Conservation (phyloP, 2,329 filamentous ascomycete genomes). For the Zalaria sp. region DNA sequence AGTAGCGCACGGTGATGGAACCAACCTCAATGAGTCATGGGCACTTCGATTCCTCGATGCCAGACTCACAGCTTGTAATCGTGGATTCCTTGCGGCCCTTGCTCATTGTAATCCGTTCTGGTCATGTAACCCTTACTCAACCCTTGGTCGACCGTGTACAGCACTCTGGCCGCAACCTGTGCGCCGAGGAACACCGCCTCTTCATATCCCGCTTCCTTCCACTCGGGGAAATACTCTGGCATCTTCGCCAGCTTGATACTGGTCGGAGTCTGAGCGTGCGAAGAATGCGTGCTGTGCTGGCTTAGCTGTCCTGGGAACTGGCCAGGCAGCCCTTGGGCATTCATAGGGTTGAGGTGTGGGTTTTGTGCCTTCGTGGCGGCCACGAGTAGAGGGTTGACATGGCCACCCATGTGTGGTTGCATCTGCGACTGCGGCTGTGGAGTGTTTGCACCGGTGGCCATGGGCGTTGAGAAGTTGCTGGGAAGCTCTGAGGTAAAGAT, state of each 20-base stretch:
- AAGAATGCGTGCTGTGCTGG: slow-evolving; percentile 41
- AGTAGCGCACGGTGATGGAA: too few species aligned
- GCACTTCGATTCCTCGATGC: too few species aligned
- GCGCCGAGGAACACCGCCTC: slow-evolving; percentile 79
- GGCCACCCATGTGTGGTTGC: slow-evolving; percentile 23
- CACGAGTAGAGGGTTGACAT: slow-evolving; percentile 78
- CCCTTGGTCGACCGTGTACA: slow-evolving; percentile 56
- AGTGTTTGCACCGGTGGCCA: slow-evolving; percentile 82
- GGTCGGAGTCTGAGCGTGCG: slow-evolving; percentile 64
- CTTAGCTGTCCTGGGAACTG: slow-evolving; percentile 4
- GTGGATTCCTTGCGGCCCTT: slow-evolving; percentile 50
- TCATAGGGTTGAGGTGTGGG: slow-evolving; percentile 29
- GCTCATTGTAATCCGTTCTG: slow-evolving; percentile 53
- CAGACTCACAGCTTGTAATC: slow-evolving; percentile 24
- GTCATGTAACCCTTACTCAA: slow-evolving; percentile 55
- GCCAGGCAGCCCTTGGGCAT: slow-evolving; percentile 11
- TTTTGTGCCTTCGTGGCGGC: slow-evolving; percentile 70
- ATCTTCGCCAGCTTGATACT: slow-evolving; percentile 65
- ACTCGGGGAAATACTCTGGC: slow-evolving; percentile 80
- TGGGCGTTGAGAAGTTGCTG: slow-evolving; percentile 81
- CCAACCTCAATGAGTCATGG: too few species aligned
- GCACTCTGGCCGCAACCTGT: slow-evolving; percentile 67
- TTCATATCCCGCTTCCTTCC: slow-evolving; percentile 64
- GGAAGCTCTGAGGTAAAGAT: slow-evolving; percentile 97
- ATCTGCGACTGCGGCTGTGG: slow-evolving; percentile 49